A percentile compares a stretch with the other conserved stretches of the same genome.
Evolutionary conservation across 2,329 filamentous ascomycete species (phyloP).

Genomic region (Sarocladium strictum): DNA sequence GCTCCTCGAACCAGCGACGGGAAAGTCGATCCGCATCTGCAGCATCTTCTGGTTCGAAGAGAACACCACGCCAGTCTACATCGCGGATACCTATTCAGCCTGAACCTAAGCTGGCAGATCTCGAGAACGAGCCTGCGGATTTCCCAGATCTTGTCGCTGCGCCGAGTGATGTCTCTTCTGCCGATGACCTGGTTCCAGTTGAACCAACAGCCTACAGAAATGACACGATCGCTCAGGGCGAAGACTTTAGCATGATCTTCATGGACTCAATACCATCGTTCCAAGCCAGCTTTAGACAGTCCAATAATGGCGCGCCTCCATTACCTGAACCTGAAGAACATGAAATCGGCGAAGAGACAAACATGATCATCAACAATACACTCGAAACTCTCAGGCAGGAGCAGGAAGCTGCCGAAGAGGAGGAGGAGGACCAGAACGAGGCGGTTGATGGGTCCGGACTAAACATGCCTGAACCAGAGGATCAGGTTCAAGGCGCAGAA

Average conservation of each 20-base stretch:
- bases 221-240: constrained; percentile 42
- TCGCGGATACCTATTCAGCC: neutral
- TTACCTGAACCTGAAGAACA: constrained; percentile 9
- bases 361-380: constrained; percentile 49
- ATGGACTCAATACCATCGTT: constrained; percentile 48
- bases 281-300: constrained; percentile 32
- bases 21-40: neutral
- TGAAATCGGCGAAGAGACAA: constrained; percentile 47
- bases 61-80: constrained; percentile 1
- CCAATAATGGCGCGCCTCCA: constrained; percentile 13
- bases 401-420: constrained; percentile 14
- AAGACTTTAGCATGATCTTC: constrained; percentile 56
- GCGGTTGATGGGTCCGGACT: neutral
- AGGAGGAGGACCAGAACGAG: constrained; percentile 11
- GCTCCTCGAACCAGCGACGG: neutral
- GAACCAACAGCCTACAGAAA: constrained; percentile 19
- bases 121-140: neutral
- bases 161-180: constrained; percentile 28
- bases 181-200: constrained; percentile 19
- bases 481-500: neutral
- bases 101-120: neutral
- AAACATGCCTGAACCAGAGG: neutral
- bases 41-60: neutral
- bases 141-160: constrained; percentile 17
- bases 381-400: constrained; percentile 42